Base-by-base conservation (phyloP, 1,139 yeast genomes). In the Blastobotrys malaysiensis region DNA sequence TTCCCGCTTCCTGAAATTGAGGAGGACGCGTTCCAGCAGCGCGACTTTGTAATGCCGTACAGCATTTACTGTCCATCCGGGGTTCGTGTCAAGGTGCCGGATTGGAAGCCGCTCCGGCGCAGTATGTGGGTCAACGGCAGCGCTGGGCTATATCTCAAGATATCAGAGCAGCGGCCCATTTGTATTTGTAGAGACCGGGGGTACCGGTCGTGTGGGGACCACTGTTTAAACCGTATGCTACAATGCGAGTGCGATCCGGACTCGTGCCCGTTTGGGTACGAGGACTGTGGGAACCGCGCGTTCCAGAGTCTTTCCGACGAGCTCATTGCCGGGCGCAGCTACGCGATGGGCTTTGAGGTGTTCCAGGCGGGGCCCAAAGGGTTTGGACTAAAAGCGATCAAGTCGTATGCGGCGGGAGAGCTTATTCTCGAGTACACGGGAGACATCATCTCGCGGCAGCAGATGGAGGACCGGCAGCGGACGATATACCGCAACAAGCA, bases 341-440 rank as follows among this genome's bases (percentile, higher is more conserved):
- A 67, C 55, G 66, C 72, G 1, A 58, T 61, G 18, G 76, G 73
- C 0, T 69, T 59, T 55, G 76, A 73, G 52, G 70, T 73, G 9
- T 56, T 66, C 13, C 52, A 59, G 58, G 64, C 61, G 54, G 20
- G 50, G 16, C 31, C 20, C 24, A 69, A 71, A 52, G 78, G 77
- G 1, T 64, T 63, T 47, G 78, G 78, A 0, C 61, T 75, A 7
- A 54, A 71, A 5, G 69, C 77, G 1, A 64, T 69, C 0, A 63
- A 77, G 24, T 55, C 66, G 0, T 75, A 69, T 52, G 59, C 61
- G 5, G 68, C 74, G 0, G 70, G 71, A 1, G 69, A 71, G n/a
- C 61, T 75, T 11, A 71, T 75, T 45, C 63, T 74, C n/a, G 78
- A 75, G 55, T 75, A 74, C 57, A 73, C 77, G 1, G 79, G 79